Evolutionary conservation across 1,284 basidiomycete genomes (phyloP).

Genomic region (Kalmanozyma brasiliensis): DNA sequence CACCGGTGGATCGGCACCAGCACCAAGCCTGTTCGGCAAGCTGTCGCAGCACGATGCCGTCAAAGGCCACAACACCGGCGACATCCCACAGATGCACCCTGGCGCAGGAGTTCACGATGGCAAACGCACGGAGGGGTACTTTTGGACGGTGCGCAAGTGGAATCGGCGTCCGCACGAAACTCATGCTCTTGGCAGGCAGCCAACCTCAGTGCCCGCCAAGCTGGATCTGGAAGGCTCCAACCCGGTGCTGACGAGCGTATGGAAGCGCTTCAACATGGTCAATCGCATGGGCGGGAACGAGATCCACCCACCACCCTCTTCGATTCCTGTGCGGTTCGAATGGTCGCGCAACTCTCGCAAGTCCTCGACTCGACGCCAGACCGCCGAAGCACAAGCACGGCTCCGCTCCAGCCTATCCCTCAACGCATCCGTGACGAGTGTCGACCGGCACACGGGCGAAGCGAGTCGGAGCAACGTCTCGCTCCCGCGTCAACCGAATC

Average conservation of each 20-base stretch:
- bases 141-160: conserved; percentile 61
- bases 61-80: conserved; percentile 5
- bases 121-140: conserved; percentile 56
- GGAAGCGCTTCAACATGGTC: conserved; percentile 54
- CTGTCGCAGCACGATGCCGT: conserved; percentile 8
- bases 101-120: conserved; percentile 48
- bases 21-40: conserved; percentile 23
- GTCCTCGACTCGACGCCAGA: conserved; percentile 4
- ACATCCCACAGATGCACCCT: conserved; percentile 46
- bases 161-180: conserved; percentile 38
- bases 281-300: conserved; percentile 53
- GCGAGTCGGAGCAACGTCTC: conserved; percentile 23
- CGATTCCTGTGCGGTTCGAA: conserved; percentile 60
- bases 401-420: conserved; percentile 33
- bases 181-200: conserved; percentile 13
- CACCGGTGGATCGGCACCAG: not conserved
- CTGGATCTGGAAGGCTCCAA: conserved; percentile 25
- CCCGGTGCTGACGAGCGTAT: conserved; percentile 54
- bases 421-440: conserved; percentile 33
- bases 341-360: conserved; percentile 56
- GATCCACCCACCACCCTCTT: conserved; percentile 42
- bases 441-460: conserved; percentile 24
- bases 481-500: conserved; percentile 7
- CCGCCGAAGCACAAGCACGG: conserved; percentile 28
- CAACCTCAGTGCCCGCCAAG: conserved; percentile 1